phyloP scores from a whole-genome alignment of 2,329 filamentous ascomycete genomes.

The Fusarium sp. region DNA sequence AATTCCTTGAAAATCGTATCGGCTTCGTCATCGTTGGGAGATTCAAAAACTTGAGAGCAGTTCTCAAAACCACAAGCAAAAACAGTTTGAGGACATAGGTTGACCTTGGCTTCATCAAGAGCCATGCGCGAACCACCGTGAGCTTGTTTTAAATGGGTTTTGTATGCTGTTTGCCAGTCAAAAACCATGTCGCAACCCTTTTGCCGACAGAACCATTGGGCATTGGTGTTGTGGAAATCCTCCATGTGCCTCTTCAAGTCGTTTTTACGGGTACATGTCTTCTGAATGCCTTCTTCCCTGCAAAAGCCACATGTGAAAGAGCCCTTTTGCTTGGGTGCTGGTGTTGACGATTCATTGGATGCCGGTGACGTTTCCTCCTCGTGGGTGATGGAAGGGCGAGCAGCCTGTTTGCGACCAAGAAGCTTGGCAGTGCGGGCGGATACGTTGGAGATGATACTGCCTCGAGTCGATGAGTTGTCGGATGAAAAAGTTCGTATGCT shows the following conservation, averaged over 20 bases:
- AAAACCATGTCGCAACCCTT: conserved; percentile 56
- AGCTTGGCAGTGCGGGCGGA: conserved; percentile 50
- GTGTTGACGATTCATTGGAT: conserved; percentile 37
- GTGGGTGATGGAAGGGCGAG: conserved; percentile 35
- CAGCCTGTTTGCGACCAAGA: conserved; percentile 44
- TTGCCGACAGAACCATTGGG: conserved; percentile 58
- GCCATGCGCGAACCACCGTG: conserved; percentile 55
- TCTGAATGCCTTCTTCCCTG: conserved; percentile 52
- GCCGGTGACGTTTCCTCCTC: conserved; percentile 40
- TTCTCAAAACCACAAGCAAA: conserved; percentile 60
- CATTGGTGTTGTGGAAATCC: conserved; percentile 58
- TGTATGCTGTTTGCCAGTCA: conserved; percentile 60
- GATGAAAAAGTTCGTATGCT: conserved; percentile 53
- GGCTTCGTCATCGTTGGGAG: conserved; percentile 52
- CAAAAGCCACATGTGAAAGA: conserved; percentile 55
- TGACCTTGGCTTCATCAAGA: conserved; percentile 54
- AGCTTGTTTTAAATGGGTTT: conserved; percentile 56
- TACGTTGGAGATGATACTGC: conserved; percentile 54
- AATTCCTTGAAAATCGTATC: conserved; percentile 55
- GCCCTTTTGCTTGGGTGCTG: conserved; percentile 50
- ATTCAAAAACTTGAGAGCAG: conserved; percentile 57
- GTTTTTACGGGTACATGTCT: conserved; percentile 58
- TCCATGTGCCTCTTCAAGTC: conserved; percentile 61
- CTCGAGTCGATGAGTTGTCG: conserved; percentile 52
- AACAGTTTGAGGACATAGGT: conserved; percentile 57